Base-by-base conservation (phyloP, 2,329 filamentous ascomycete genomes). In the Fusarium transvaalense region DNA sequence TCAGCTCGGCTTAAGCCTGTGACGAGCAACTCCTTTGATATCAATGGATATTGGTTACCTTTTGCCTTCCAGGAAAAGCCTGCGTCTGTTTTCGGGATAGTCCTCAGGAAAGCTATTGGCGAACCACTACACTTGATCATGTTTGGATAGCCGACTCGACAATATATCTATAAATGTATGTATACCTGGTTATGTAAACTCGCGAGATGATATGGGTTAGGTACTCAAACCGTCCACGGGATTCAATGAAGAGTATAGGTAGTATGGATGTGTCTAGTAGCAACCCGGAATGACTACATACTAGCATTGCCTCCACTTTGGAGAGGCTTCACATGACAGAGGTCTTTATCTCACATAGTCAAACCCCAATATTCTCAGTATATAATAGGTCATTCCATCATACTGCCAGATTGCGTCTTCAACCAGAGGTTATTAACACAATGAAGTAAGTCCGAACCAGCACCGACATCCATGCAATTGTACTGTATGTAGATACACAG, bases 381-480 rank as follows among this genome's bases (percentile, higher is more conserved):
- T 25, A n/a, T n/a, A n/a, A n/a, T n/a, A 25, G 23, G 23, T 25
- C 23, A 25, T 25, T 25, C 23, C 23, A 25, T 25, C 23, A 25
- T 25, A 6, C 23, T 25, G 23, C 23, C 23, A 25, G 23, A 25
- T 25, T 25, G 4, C 23, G 23, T 25, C 23, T 32, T 46, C 9
- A 35, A 35, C n/a, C 15, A 32, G 14, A 25, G 15, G 21, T 13
- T 48, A 21, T 23, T 14, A 45, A 29, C 23, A 27, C 15, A 19
- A 25, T 25, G 23, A 17, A 34, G 21, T n/a, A 47, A 34, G 29
- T 47, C 45, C 69, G 68, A 74, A 50, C 70, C 62, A 68, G 61
- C 63, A 34, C 56, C n/a, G n/a, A n/a, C n/a, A n/a, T n/a, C n/a
- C n/a, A 47, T 43, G 37, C 27, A 34, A 54, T 38, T 10, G 21